Percentiles rank a stretch among this genome's conserved stretches.
These are phyloP conservation scores for Xerocomus spinulosus DNA, from an alignment of 768 basidiomycete species.

Conservation along the genomic window DNA sequence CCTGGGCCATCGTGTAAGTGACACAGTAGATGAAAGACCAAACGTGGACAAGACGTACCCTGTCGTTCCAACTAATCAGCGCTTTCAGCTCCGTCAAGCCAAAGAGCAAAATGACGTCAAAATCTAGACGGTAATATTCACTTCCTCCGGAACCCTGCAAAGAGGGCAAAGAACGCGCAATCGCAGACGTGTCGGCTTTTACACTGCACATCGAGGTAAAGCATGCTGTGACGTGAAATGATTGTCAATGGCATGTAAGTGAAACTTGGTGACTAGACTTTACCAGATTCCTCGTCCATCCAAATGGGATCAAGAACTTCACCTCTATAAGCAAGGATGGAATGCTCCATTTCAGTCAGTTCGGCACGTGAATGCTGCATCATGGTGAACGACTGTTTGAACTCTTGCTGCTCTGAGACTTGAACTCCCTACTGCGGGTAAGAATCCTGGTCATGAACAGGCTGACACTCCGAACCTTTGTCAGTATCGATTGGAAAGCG, in stretches of 20 bases:
- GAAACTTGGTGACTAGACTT: background rate
- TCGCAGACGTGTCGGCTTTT: slow-evolving; percentile 6
- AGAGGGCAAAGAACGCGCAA: background rate
- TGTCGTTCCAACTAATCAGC: slow-evolving; percentile 39
- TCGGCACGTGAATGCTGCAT: background rate
- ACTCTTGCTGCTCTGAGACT: slow-evolving; percentile 22
- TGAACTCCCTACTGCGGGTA: slow-evolving; percentile 12
- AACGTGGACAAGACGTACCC: slow-evolving; percentile 4
- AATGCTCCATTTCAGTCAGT: background rate
- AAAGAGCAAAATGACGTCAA: slow-evolving; percentile 36
- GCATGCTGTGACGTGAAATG: background rate
- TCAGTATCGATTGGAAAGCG: slow-evolving; percentile 36
- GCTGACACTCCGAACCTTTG: slow-evolving; percentile 21
- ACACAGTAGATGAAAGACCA: too few relatives aligned
- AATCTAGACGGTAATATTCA: slow-evolving; percentile 18
- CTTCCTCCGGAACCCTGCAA: background rate
- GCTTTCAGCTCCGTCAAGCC: slow-evolving; percentile 45
- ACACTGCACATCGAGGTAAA: slow-evolving; percentile 10
- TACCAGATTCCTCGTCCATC: background rate
- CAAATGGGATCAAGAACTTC: background rate
- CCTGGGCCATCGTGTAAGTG: background rate
- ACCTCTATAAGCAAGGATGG: background rate
- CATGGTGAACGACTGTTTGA: slow-evolving; percentile 5
- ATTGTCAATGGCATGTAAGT: background rate
- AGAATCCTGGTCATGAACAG: too few relatives aligned